Base-by-base conservation (phyloP, 192 early-diverging fungal species). In the Geranomyces variabilis region DNA sequence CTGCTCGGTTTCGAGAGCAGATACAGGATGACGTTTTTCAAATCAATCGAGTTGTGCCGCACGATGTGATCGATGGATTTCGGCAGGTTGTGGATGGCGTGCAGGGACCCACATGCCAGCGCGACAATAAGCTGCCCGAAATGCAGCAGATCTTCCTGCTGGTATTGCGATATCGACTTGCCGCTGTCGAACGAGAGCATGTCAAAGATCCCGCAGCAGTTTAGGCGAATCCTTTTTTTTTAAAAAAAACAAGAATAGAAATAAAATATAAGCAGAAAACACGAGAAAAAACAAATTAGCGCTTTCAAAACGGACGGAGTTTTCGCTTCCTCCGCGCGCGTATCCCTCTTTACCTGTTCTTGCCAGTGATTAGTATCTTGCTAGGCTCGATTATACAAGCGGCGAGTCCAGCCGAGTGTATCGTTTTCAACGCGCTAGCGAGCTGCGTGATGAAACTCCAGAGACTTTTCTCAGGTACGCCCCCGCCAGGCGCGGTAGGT, bases 371-470 rank as follows among this genome's bases (percentile, higher is more conserved):
- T 21, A 95, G 67, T 31, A 97, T 91, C 66, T 96, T 97, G 45
- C 86, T 88, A 0, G 91, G 84, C 45, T 92, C 91, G 57, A 99
- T 86, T 4, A 83, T 77, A 17, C 93, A 82, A 22, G 89, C 89
- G 0, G 95, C 92, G 1, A 99, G 83, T 9, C 91, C 91, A 0
- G 90, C 83, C 0, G 84, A 69, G 74, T 99, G 97, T 19, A 99
- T 88, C 0, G 87, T 84, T 63, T 92, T 90, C 43, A 99, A 48
- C 1, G 92, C 91, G 19, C 88, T 89, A 6, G 88, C 76, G 8
- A 96, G 77, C 71, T 96, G 94, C 21, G 84, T 86, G 21, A 93
- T 83, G 68, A 89, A 93, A 51, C 89, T 92, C 93, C 93, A 95
- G 7, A 96, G 72, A 19, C 82, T 79, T 26, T 83, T 82, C 71